Conservation (phyloP, 1,139 yeast species). For the Arxiozyma heterogenica region DNA sequence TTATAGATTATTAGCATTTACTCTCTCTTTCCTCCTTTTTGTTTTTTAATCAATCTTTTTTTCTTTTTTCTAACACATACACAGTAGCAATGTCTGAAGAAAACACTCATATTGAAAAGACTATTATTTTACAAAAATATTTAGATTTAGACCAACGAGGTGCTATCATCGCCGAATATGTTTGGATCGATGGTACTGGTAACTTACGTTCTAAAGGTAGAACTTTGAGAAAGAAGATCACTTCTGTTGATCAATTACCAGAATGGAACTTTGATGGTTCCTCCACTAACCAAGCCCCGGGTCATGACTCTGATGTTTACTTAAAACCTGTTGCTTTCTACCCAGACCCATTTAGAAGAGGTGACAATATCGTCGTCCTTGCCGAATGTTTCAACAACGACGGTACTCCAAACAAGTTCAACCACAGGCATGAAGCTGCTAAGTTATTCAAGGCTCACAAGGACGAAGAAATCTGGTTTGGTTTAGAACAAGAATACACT, state of each 20-base stretch:
- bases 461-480: slow-evolving; percentile 86
- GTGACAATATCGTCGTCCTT: slow-evolving; percentile 89
- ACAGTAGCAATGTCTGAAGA: slow-evolving; percentile 34
- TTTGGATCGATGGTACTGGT: slow-evolving; percentile 95
- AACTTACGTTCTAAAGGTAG: slow-evolving; percentile 89
- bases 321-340: slow-evolving; percentile 89
- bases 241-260: slow-evolving; percentile 77
- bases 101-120: slow-evolving; percentile 48
- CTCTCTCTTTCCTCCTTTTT: background rate
- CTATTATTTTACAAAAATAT: slow-evolving; percentile 72
- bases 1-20: background rate
- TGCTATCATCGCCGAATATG: slow-evolving; percentile 84
- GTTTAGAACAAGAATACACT: slow-evolving; percentile 98
- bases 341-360: slow-evolving; percentile 96
- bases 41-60: background rate
- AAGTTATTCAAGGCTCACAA: slow-evolving; percentile 91
- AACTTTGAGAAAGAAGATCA: slow-evolving; percentile 63
- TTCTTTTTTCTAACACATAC: background rate
- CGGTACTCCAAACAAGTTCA: slow-evolving; percentile 96
- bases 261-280: slow-evolving; percentile 99
- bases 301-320: slow-evolving; percentile 90
- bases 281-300: slow-evolving; percentile 97
- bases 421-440: slow-evolving; percentile 97
- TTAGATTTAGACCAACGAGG: slow-evolving; percentile 79
- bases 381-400: slow-evolving; percentile 98